Conservation (phyloP, 2,329 filamentous ascomycete species). For the Pseudocercospora fuligena region DNA sequence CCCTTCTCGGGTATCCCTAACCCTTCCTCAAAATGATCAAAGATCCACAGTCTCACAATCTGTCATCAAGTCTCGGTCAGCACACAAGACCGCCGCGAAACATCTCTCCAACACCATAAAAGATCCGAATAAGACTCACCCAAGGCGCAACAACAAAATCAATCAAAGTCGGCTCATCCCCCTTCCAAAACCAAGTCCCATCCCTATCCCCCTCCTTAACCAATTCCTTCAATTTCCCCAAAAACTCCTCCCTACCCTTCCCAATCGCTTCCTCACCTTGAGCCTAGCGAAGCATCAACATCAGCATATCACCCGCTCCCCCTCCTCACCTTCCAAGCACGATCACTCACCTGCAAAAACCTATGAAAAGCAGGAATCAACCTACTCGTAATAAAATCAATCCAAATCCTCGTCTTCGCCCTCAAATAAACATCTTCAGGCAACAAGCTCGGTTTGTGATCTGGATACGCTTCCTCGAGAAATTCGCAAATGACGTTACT, state of each 20-base stretch:
- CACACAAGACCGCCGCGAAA: no score
- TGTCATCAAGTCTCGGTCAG: not conserved
- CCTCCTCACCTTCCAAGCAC: no score
- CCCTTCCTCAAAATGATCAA: conserved; percentile 74
- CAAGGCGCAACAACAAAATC: conserved; percentile 76
- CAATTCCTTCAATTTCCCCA: conserved; percentile 64
- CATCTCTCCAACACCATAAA: not conserved
- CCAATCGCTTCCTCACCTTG: conserved; percentile 48
- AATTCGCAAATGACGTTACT: conserved; percentile 76
- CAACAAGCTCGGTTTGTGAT: conserved; percentile 57
- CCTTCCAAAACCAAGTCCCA: conserved; percentile 65
- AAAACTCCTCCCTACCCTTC: conserved; percentile 63
- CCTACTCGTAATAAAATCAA: conserved; percentile 69
- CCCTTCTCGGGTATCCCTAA: conserved; percentile 53
- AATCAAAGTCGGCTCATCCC: conserved; percentile 63
- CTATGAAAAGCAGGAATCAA: conserved; percentile 74
- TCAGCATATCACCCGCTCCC: no score
- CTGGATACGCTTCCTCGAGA: conserved; percentile 70
- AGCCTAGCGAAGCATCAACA: conserved; percentile 44
- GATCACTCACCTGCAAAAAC: conserved; percentile 38
- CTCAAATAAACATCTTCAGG: conserved; percentile 67
- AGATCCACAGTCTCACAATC: conserved; percentile 65
- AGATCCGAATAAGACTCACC: conserved; percentile 47
- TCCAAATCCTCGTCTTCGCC: conserved; percentile 72
- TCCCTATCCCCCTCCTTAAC: conserved; percentile 63